phyloP scores from a whole-genome alignment of 2,329 filamentous ascomycete genomes.

The Neonectria hederae region DNA sequence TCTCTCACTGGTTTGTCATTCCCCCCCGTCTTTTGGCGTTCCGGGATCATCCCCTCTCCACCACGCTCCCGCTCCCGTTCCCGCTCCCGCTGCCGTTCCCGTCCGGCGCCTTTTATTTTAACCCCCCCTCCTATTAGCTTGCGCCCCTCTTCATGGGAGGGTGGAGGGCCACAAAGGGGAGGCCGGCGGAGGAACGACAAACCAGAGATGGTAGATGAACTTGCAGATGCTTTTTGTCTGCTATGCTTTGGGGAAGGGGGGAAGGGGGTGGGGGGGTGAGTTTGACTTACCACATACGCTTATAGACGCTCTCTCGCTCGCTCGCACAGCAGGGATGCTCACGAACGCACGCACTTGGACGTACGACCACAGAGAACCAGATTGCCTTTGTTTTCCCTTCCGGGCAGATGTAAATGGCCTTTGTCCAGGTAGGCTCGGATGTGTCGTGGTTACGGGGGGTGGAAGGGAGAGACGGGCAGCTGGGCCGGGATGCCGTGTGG shows the following conservation, averaged over 20 bases:
- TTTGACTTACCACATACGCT: constrained; percentile 1
- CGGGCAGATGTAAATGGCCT: not conserved
- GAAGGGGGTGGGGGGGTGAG: too few species aligned
- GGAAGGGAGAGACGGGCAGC: too few species aligned
- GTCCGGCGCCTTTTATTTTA: constrained; percentile 19
- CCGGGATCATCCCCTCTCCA: constrained; percentile 23
- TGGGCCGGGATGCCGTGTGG: not conserved
- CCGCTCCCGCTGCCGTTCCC: constrained; percentile 23
- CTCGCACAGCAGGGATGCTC: not conserved
- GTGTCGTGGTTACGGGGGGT: not conserved
- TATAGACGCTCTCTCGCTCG: not conserved
- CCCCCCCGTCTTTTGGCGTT: constrained; percentile 14
- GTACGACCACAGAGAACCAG: not conserved
- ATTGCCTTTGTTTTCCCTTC: not conserved
- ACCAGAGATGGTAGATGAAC: not conserved
- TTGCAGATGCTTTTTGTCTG: not conserved
- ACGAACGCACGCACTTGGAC: not conserved
- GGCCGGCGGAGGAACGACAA: constrained; percentile 24
- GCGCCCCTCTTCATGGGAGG: constrained; percentile 18
- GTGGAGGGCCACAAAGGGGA: not conserved
- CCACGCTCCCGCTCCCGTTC: constrained; percentile 24
- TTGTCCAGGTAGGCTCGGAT: not conserved
- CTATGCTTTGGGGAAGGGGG: too few species aligned
- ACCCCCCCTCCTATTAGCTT: constrained; percentile 11
- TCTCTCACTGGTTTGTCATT: not conserved